phyloP scores from a whole-genome alignment of 2,329 filamentous ascomycete species.

The Diaporthe capsici region DNA sequence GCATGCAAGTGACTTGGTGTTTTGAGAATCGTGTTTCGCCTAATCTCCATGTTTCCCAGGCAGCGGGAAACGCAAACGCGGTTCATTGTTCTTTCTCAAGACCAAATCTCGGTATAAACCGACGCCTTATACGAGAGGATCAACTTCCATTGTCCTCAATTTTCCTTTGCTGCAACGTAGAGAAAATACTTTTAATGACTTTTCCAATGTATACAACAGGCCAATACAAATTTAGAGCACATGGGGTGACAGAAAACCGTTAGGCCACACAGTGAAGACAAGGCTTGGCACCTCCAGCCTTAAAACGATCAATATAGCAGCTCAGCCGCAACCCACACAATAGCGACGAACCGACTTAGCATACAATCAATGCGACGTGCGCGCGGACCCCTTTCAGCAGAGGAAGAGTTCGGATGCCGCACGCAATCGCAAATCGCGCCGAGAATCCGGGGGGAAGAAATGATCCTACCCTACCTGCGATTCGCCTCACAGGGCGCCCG shows the following conservation, averaged over 20 bases:
- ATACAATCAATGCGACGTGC: background rate
- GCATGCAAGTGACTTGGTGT: background rate
- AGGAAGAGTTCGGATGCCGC: background rate
- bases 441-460: background rate
- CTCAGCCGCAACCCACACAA: slow-evolving; percentile 8
- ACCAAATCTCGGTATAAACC: background rate
- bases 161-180: background rate
- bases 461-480: background rate
- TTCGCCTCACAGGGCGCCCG: background rate
- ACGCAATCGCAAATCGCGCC: slow-evolving; percentile 6
- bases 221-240: background rate
- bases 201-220: no score
- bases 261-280: background rate
- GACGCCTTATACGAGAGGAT: background rate
- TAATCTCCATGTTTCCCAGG: background rate
- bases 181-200: rapidly evolving
- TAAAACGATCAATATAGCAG: background rate
- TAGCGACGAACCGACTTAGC: background rate
- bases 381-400: background rate
- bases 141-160: no score
- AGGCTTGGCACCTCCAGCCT: slow-evolving; percentile 4
- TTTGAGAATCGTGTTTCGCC: background rate
- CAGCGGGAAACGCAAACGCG: background rate
- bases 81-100: background rate
- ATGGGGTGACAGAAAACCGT: background rate